Percentiles rank a stretch among this genome's conserved stretches.
Evolutionary conservation across 2,329 filamentous ascomycete genomes (phyloP).

Genomic region (Arachnopeziza araneosa): DNA sequence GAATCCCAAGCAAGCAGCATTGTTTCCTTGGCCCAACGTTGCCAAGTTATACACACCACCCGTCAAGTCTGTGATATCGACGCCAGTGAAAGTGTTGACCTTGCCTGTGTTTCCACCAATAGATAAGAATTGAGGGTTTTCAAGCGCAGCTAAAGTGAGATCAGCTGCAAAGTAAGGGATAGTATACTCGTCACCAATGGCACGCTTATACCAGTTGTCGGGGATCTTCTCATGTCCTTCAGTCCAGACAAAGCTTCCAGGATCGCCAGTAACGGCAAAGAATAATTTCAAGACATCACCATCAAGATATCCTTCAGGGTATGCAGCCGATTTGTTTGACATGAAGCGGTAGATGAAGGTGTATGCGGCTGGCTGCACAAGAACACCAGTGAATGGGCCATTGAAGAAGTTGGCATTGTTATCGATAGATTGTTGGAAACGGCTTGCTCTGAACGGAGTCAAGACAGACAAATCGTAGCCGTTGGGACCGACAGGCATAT

Average conservation of each 20-base stretch:
- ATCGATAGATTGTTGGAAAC: slow-evolving; percentile 42
- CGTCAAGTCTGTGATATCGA: slow-evolving; percentile 39
- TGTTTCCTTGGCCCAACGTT: slow-evolving; percentile 41
- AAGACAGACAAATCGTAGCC: slow-evolving; percentile 37
- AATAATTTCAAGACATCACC: slow-evolving; percentile 29
- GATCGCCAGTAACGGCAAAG: slow-evolving; percentile 24
- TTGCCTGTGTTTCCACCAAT: slow-evolving; percentile 48
- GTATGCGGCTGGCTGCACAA: slow-evolving; percentile 19
- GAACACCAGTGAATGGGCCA: slow-evolving; percentile 29
- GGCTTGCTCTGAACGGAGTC: slow-evolving; percentile 17
- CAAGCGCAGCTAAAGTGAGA: slow-evolving; percentile 32
- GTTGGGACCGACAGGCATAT: slow-evolving; percentile 35
- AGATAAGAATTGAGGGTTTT: slow-evolving; percentile 40
- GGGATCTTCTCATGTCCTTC: slow-evolving; percentile 20
- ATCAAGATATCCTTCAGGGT: slow-evolving; percentile 35
- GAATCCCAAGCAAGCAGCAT: slow-evolving; percentile 39
- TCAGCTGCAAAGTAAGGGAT: slow-evolving; percentile 36
- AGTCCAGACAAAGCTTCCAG: slow-evolving; percentile 14
- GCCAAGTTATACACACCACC: slow-evolving; percentile 39
- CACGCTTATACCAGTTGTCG: slow-evolving; percentile 24
- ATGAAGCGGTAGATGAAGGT: slow-evolving; percentile 24
- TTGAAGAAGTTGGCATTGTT: slow-evolving; percentile 51
- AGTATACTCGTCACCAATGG: slow-evolving; percentile 34
- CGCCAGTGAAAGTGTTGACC: slow-evolving; percentile 44
- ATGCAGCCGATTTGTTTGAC: slow-evolving; percentile 22